Evolutionary conservation across 495 filamentous ascomycete species (phyloP), one percentile per base, ranked within the genome.

Genomic region (Parachaetomium inaequale): DNA sequence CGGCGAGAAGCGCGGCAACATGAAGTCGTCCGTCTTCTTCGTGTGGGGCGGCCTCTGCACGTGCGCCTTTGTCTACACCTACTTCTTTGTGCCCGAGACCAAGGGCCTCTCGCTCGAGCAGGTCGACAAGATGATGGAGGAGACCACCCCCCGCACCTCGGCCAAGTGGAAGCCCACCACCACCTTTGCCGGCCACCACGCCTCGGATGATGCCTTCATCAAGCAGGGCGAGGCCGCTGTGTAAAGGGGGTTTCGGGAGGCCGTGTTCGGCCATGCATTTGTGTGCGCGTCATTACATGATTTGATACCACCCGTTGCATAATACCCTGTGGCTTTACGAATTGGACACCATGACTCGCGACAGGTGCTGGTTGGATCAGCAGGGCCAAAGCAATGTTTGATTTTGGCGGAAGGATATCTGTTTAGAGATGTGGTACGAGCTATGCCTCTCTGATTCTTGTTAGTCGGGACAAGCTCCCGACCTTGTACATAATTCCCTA

Each of bases 91-190:
- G 47, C 87, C 88, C 55, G 90, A 93, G 82, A 93, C 90, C 73
- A 93, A 92, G 84, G 90, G 90, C 62, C 81, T 95, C 21, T 87
- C 88, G 19, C 88, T 94, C 50, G 91, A 95, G 78, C 90, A 95
- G 73, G 88, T 95, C 68, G 91, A 94, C 78, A 84, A 85, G 76
- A 92, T 93, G 91, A 83, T 95, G 80, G 90, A 92, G 73, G 90
- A 93, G 78, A 84, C 84, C 6, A 88, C 81, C 1, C 87, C 90
- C n/a, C 74, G 85, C 26, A 87, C 82, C 17, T 90, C 87, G 55
- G 70, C 79, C 72, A 84, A 82, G 68, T 93, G 90, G 90, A 80
- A 79, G 67, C 88, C 89, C 26, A 82, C 84, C 67, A 76, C 77
- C 56, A 93, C 89, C 29, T 92, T 88, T 63, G 87, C 87, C 7